Evolutionary conservation across 2,329 filamentous ascomycete species (phyloP).

Genomic region (Colletotrichum scovillei): DNA sequence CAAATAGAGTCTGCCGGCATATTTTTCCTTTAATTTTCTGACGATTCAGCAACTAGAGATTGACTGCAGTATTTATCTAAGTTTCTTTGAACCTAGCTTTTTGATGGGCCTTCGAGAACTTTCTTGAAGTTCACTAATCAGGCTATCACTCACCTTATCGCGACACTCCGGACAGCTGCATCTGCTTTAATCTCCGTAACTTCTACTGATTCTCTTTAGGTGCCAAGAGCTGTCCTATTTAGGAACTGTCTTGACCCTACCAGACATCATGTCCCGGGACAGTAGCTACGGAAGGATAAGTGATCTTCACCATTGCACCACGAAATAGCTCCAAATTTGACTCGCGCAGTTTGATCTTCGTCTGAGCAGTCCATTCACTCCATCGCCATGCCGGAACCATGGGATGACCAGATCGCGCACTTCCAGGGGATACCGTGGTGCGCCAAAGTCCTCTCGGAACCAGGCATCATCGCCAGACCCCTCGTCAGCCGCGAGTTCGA

Average conservation of each 20-base stretch:
- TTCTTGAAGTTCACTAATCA: neutral
- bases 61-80: no score
- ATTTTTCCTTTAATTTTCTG: no score
- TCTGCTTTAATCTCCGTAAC: neutral
- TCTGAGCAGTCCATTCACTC: neutral
- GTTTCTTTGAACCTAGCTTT: no score
- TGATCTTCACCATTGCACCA: neutral
- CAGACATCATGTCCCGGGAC: neutral
- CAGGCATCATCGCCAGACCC: neutral
- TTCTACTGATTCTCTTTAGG: neutral
- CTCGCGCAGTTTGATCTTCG: neutral
- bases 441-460: neutral
- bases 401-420: neutral
- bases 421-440: slow-evolving; percentile 1
- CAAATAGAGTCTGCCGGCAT: no score
- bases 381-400: neutral
- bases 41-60: no score
- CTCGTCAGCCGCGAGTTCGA: slow-evolving; percentile 3
- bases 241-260: neutral
- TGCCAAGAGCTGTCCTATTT: neutral
- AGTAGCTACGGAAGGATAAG: neutral
- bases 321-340: neutral
- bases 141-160: neutral
- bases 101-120: no score
- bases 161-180: neutral